phyloP scores from a whole-genome alignment of 257 asterid genomes.

The Agastache rugosa region DNA sequence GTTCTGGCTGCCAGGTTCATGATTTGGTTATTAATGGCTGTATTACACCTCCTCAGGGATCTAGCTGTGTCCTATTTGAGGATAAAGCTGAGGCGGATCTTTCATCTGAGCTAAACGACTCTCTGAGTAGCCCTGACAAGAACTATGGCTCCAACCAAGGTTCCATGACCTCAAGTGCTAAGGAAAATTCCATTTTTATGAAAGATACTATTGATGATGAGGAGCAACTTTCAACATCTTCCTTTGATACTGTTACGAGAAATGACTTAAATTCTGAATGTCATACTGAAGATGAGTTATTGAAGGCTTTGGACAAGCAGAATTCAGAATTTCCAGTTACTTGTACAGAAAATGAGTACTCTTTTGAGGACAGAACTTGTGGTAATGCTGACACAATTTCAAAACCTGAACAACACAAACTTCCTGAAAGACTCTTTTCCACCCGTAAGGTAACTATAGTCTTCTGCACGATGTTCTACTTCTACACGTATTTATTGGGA shows the following conservation, averaged over 20 bases:
- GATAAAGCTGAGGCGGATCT: conserved; percentile 38
- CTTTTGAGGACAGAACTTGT: conserved; percentile 40
- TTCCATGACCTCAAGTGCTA: conserved; percentile 34
- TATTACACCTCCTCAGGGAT: conserved; percentile 41
- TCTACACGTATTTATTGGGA: conserved; percentile 25
- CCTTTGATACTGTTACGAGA: conserved; percentile 30
- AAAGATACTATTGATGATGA: conserved; percentile 40
- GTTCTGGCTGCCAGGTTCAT: conserved; percentile 44
- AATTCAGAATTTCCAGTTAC: conserved; percentile 35
- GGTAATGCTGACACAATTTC: conserved; percentile 41
- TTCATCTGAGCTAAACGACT: conserved; percentile 39
- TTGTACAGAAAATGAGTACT: conserved; percentile 43
- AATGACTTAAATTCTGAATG: conserved; percentile 36
- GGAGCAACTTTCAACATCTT: conserved; percentile 42
- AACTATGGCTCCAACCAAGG: conserved; percentile 33
- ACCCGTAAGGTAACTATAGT: conserved; percentile 66
- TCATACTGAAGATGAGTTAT: conserved; percentile 42
- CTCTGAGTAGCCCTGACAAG: conserved; percentile 37
- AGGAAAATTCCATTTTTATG: conserved; percentile 35
- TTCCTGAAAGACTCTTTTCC: conserved; percentile 78
- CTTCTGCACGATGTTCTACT: conserved; percentile 34
- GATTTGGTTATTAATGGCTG: conserved; percentile 29
- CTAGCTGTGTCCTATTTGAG: conserved; percentile 31
- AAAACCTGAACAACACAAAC: conserved; percentile 43
- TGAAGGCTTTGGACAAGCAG: conserved; percentile 42